These are phyloP conservation scores for Uronychia setigera DNA, from an alignment of 73 alveolate genomes.

Conservation along the genomic window DNA sequence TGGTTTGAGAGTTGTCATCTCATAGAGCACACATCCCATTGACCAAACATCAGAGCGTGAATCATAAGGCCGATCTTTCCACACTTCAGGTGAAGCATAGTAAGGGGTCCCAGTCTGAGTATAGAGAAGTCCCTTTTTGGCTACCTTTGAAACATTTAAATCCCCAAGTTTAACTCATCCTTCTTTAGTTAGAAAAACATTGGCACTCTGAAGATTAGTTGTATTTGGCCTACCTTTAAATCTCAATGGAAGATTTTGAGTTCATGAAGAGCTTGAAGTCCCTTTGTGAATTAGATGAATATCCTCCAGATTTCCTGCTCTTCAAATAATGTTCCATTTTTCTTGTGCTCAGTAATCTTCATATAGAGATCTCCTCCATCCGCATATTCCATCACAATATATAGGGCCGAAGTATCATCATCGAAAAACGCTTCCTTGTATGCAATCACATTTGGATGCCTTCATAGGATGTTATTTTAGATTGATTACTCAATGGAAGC, in stretches of 20 bases:
- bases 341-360: not conserved
- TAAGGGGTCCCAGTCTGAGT: conserved; percentile 72
- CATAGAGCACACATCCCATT: conserved; percentile 95
- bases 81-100: conserved; percentile 86
- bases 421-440: conserved; percentile 89
- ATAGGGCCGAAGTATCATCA: conserved; percentile 43
- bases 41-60: conserved; percentile 96
- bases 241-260: conserved; percentile 54
- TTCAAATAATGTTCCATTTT: not conserved
- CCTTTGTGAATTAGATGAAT: conserved; percentile 23
- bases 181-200: conserved; percentile 48
- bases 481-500: conserved; percentile 5
- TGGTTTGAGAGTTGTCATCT: conserved; percentile 91
- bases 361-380: conserved; percentile 28
- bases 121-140: conserved; percentile 46
- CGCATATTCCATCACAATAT: conserved; percentile 67
- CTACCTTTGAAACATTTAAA: conserved; percentile 62
- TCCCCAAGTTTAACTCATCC: conserved; percentile 58
- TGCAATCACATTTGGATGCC: conserved; percentile 77
- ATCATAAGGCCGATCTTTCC: conserved; percentile 97
- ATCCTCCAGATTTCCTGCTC: not conserved
- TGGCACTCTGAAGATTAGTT: conserved; percentile 57
- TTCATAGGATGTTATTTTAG: not conserved
- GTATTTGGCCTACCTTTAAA: conserved; percentile 18
- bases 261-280: conserved; percentile 51